Base-by-base conservation (phyloP, 106 monocot species). In the Apostasia ramifera region DNA sequence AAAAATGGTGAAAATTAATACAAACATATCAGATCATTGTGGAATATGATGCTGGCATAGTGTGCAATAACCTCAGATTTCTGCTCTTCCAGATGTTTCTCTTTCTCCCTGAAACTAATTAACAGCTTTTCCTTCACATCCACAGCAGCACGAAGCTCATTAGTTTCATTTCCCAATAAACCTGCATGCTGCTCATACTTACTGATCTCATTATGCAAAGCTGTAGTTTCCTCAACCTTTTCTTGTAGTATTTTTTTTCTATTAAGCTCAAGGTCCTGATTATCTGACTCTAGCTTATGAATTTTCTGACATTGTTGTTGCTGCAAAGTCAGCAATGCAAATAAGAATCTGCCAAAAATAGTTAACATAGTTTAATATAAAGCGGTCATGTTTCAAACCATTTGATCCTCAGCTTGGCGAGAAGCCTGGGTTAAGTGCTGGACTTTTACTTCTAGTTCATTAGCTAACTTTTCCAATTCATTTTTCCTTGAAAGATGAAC, bases 21-120 rank as follows among this genome's bases (percentile, higher is more conserved):
- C 45, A 44, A 62, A 62, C 9, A 44, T 7, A 62, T 62, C 44
- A 44, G n/a, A 62, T 62, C 44, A 62, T 45, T 11, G n/a, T 44
- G 4, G 65, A 48, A 48, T 13, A 49, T 6, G 12, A 5, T 65
- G 15, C 48, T 26, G 26, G 51, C 10, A 11, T 13, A 37, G 66
- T 68, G 39, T 9, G 11, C 41, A 9, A 39, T 41, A 71, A 98
- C 98, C 98, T 93, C 70, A 40, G 78, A 72, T 51, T 77, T 81
- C 72, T 98, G 78, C 68, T 85, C 85, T 74, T 98, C 87, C 73
- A 90, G 79, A 50, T 77, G 79, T 51, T 90, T 90, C 69, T 88
- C 81, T 66, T 63, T 85, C 41, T 87, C 83, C 52, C 59, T 26
- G 44, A 67, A 78, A 55, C 77, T 66, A 43, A 71, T 53, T 67